phyloP scores from a whole-genome alignment of 805 yeast genomes.

The Nakazawaea sp. region DNA sequence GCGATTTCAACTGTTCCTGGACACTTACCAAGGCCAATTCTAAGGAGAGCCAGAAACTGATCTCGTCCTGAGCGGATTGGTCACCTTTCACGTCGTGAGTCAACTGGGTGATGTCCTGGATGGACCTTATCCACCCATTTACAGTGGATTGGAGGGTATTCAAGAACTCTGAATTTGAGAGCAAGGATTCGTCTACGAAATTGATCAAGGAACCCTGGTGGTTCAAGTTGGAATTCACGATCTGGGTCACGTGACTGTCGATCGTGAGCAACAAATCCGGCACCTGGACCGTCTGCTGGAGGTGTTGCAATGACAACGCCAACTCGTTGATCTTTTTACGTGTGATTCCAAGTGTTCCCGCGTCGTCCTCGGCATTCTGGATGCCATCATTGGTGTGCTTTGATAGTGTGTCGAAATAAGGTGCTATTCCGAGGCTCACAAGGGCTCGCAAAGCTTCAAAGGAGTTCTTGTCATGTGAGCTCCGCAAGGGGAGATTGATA shows the following conservation, averaged over 20 bases:
- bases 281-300: slow-evolving; percentile 59
- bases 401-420: slow-evolving; percentile 55
- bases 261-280: slow-evolving; percentile 53
- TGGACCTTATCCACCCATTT: slow-evolving; percentile 66
- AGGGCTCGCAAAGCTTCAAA: slow-evolving; percentile 53
- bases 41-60: slow-evolving; percentile 71
- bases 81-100: slow-evolving; percentile 50
- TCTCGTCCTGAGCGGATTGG: slow-evolving; percentile 48
- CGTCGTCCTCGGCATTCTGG: slow-evolving; percentile 10
- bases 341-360: slow-evolving; percentile 35
- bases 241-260: slow-evolving; percentile 43
- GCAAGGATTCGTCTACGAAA: slow-evolving; percentile 3
- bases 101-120: slow-evolving; percentile 48
- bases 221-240: slow-evolving; percentile 27
- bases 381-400: not conserved
- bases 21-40: slow-evolving; percentile 52
- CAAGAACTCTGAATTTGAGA: slow-evolving; percentile 47
- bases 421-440: slow-evolving; percentile 56
- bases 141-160: slow-evolving; percentile 66
- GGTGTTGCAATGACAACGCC: slow-evolving; percentile 55
- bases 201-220: slow-evolving; percentile 17
- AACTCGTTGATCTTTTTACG: slow-evolving; percentile 65
- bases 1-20: slow-evolving; percentile 48
- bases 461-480: slow-evolving; percentile 16
- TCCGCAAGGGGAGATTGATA: slow-evolving; percentile 23